Base-by-base conservation (phyloP, 306 rosid species). In the Cicer chorassanicum region DNA sequence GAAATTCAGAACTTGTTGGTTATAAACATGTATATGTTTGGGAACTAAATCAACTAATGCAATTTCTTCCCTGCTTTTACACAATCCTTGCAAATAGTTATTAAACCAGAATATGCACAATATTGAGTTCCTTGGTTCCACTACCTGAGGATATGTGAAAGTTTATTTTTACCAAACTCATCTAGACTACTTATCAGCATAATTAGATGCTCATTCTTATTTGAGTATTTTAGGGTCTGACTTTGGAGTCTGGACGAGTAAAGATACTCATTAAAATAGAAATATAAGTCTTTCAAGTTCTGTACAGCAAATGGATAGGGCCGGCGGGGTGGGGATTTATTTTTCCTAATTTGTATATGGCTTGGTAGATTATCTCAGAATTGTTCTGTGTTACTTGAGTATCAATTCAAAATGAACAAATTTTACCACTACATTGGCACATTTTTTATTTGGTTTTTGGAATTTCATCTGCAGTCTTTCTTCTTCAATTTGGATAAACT, bases 401-500 rank as follows among this genome's bases (percentile, higher is more conserved):
- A 65, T 42, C 51, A 44, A 46, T 50, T 77, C 6, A 34, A 65
- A 78, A 21, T 45, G 64, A 10, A 15, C 57, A 45, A 68, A 65
- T 44, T 39, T 76, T 38, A 51, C 43, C 68, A 50, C 49, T 63
- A 6, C 29, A 24, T 43, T 38, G 21, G 55, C 75, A 61, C 73
- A 61, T 50, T 68, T 68, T 59, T 76, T 14, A 74, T 75, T 59
- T 65, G 56, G 40, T 64, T 54, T 81, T 62, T 81, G 85, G 70
- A 72, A 60, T 87, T 81, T 80, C 7, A 15, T 82, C 40, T 91
- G 90, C 97, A 89, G 98, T 87, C 92, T 68, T 84, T 91, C 54
- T 88, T 88, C 84, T 89, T 87, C 74, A 89, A 88, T 81, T 70
- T 91, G 93, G 97, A 93, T 79, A 89, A 85, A 80, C 91, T 91